Conservation (phyloP, 306 rosid species). For the Malus fusca region DNA sequence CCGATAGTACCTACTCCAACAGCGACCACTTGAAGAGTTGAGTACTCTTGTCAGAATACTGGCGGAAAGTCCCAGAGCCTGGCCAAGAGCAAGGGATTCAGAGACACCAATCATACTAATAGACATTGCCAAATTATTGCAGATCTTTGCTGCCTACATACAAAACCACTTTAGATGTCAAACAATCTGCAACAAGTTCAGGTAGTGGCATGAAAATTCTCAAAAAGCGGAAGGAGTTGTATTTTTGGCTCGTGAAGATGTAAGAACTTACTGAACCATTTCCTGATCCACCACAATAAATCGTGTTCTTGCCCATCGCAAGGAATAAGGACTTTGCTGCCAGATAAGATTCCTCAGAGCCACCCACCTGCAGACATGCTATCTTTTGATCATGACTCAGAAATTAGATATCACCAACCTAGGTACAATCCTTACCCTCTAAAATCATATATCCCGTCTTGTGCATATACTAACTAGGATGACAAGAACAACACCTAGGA, state of each 20-base stretch:
- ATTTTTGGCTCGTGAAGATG: background rate
- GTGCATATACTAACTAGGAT: background rate
- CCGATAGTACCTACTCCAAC: constrained; percentile 84
- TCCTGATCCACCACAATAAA: constrained; percentile 84
- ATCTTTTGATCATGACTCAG: constrained; percentile 15
- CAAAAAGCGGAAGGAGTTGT: background rate
- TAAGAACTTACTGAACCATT: constrained; percentile 81
- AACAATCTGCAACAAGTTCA: background rate
- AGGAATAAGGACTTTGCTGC: constrained; percentile 62
- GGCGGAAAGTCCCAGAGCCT: constrained; percentile 75
- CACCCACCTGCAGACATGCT: constrained; percentile 71
- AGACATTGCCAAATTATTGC: constrained; percentile 91
- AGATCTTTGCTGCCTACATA: constrained; percentile 83
- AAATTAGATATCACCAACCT: background rate
- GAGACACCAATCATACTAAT: constrained; percentile 95
- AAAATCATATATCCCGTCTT: background rate
- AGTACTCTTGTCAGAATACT: constrained; percentile 69
- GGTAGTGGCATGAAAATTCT: background rate
- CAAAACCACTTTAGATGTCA: constrained; percentile 2
- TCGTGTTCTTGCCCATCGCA: constrained; percentile 77
- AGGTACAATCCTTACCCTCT: background rate
- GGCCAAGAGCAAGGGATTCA: constrained; percentile 91
- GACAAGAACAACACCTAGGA: background rate
- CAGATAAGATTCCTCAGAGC: constrained; percentile 64
- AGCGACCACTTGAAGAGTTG: constrained; percentile 88